phyloP scores from a whole-genome alignment of 208 protist genomes.

The Wallacemonas sp. region DNA sequence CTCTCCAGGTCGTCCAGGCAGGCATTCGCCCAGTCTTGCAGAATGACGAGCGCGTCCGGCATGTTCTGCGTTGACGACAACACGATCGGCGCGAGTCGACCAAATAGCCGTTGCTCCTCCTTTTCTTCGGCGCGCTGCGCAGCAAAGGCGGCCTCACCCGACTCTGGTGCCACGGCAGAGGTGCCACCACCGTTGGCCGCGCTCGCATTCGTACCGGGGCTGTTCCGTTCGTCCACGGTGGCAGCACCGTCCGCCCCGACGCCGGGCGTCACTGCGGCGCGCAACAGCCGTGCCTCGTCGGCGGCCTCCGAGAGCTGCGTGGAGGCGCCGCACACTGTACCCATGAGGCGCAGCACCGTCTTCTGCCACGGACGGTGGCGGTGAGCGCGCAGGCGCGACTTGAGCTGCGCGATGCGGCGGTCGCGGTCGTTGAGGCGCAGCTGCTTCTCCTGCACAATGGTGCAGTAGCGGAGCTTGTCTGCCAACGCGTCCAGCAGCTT shows the following conservation, averaged over 20 bases:
- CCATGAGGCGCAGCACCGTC: constrained; percentile 67
- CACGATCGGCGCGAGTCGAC: constrained; percentile 78
- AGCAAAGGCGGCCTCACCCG: background rate
- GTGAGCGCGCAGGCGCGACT: constrained; percentile 79
- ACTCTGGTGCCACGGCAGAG: background rate
- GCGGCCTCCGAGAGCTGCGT: constrained; percentile 49
- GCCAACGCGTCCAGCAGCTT: constrained; percentile 49
- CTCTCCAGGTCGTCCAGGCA: constrained; percentile 81
- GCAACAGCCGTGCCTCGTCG: constrained; percentile 49
- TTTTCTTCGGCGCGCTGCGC: constrained; percentile 2
- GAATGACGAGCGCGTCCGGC: constrained; percentile 74
- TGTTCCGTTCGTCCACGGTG: constrained; percentile 5
- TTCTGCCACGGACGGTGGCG: constrained; percentile 78
- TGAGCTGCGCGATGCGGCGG: constrained; percentile 61
- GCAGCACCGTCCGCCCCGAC: background rate
- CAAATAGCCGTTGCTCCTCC: constrained; percentile 81
- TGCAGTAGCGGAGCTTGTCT: constrained; percentile 70
- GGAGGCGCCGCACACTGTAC: constrained; percentile 63
- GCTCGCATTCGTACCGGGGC: background rate
- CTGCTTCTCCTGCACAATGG: constrained; percentile 75
- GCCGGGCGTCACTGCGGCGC: constrained; percentile 15
- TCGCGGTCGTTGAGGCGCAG: constrained; percentile 51
- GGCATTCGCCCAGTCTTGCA: constrained; percentile 86
- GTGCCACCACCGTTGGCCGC: background rate
- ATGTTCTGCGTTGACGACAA: constrained; percentile 59